Conservation (phyloP, 441 rosid species). For the Raphanus hybrid region DNA sequence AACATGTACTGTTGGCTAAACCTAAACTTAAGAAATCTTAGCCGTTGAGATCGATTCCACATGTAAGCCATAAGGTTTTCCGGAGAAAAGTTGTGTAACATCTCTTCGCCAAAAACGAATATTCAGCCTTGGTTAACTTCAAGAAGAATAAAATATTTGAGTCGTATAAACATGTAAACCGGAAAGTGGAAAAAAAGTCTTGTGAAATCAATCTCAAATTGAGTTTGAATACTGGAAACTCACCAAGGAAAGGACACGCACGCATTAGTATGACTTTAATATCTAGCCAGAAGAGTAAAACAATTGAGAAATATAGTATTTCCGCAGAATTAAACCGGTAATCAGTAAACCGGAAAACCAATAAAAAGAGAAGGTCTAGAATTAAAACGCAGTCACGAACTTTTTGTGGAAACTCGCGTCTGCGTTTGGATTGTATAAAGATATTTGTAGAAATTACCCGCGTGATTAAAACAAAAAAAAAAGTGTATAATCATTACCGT, state of each 20-base stretch:
- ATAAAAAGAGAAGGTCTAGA: not conserved
- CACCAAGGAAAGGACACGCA: not conserved
- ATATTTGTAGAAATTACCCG: constrained; percentile 14
- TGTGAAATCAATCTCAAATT: not conserved
- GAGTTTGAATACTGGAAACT: not conserved
- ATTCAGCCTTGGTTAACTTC: not conserved
- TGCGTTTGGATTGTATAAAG: constrained; percentile 23
- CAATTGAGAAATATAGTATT: too few species aligned
- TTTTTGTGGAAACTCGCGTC: not conserved
- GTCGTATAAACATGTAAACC: too few species aligned
- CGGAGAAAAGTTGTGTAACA: not conserved
- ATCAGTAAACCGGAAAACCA: not conserved
- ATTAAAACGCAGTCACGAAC: not conserved
- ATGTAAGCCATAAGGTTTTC: not conserved
- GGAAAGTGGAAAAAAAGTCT: not conserved
- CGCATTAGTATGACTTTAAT: not conserved
- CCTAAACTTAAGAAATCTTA: not conserved
- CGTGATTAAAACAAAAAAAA: constrained; percentile 16
- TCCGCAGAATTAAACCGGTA: too few species aligned
- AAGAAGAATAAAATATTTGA: not conserved
- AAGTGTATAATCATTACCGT: constrained; percentile 5
- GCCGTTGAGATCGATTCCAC: not conserved
- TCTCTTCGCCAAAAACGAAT: not conserved
- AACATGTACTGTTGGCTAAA: not conserved
- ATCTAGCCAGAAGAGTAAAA: not conserved